Conservation (phyloP, 2,329 filamentous ascomycete species). For the Exophiala viscosa region DNA sequence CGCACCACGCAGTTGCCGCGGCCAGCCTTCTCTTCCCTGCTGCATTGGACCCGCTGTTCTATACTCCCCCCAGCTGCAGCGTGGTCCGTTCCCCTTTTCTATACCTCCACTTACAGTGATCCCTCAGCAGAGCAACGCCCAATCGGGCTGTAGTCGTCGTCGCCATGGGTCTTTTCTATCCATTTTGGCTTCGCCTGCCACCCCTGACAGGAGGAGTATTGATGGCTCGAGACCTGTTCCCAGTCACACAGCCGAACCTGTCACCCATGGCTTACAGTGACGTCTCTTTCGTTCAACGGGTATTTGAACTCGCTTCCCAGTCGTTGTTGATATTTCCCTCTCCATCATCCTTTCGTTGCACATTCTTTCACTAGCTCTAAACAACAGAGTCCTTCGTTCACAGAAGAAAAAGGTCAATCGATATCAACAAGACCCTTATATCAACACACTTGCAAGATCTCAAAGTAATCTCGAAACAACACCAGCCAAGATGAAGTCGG, state of each 20-base stretch:
- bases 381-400: conserved; percentile 20
- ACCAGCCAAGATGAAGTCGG: conserved; percentile 23
- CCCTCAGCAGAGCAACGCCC: conserved; percentile 9
- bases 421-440: background rate
- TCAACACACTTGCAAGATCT: background rate
- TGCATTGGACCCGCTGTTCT: background rate
- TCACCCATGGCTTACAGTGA: conserved; percentile 22
- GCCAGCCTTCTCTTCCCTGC: conserved; percentile 14
- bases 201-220: conserved; percentile 14
- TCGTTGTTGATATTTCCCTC: conserved; percentile 7
- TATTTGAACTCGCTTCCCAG: conserved; percentile 22
- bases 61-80: conserved; percentile 8
- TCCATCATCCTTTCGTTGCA: conserved; percentile 15
- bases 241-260: conserved; percentile 12
- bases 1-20: conserved; percentile 1
- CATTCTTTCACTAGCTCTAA: conserved; percentile 17
- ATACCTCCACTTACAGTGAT: background rate
- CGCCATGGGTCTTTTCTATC: background rate
- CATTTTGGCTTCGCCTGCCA: conserved; percentile 12
- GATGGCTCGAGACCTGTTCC: background rate
- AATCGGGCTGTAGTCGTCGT: background rate
- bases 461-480: conserved; percentile 7
- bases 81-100: conserved; percentile 17
- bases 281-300: conserved; percentile 14
- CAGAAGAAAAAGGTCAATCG: conserved; percentile 4